Evolutionary conservation across 2,329 filamentous ascomycete species (phyloP), one percentile per base, ranked within the genome.

Genomic region (Tolypocladium ophioglossoides): DNA sequence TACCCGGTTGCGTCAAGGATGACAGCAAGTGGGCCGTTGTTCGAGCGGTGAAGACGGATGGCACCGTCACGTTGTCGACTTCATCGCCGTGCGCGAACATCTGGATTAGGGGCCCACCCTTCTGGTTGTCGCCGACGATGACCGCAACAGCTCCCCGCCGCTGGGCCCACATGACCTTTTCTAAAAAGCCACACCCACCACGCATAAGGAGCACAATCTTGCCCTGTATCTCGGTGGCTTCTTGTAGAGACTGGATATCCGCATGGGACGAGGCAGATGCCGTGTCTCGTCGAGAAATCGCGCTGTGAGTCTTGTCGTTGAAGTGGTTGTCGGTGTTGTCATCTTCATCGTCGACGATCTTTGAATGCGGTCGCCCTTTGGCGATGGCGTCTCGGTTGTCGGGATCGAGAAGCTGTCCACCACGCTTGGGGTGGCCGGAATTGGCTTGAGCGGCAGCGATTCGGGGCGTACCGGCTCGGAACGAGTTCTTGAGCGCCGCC

Each of bases 101-200:
- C 62, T 95, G 94, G 51, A 97, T 89, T 57, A 99, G 74, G 38
- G 87, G 87, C 4, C 91, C 91, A 47, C 92, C 92, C 57, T 89
- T 87, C 55, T 89, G 86, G 68, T 96, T 88, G 68, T 99, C 94
- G 30, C 94, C 94, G 3, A 99, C 91, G 59, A 99, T 95, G 56
- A 99, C 76, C 38, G 89, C 94, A 56, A 91, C 80, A 22, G 87
- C 94, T 27, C 94, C 94, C 64, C 94, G 83, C 57, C 91, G 82
- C 69, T 99, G 94, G 14, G 88, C 90, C 94, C 94, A 99, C 74
- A 95, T 92, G 59, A 94, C 90, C 71, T 99, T 99, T 67, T 97
- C 92, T 56, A 96, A 72, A 68, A 99, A 99, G 6, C 94, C 94
- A 69, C 94, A 99, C 9, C 92, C 94, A 55, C 94, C 94, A 54